These are phyloP conservation scores for Camelina neglecta DNA, from an alignment of 345 rosid genomes.

Conservation along the genomic window DNA sequence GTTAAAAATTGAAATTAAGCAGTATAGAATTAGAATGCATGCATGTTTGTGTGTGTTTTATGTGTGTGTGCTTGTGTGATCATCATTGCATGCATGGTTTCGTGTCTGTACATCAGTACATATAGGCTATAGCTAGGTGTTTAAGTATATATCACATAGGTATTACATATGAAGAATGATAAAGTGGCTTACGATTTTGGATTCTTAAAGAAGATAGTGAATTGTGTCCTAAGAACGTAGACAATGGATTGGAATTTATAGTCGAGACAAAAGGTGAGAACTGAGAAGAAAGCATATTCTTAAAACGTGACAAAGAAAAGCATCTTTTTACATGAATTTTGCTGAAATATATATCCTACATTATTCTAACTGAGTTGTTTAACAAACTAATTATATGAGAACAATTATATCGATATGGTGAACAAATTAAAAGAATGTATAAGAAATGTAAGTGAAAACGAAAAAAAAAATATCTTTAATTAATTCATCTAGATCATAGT, in stretches of 20 bases:
- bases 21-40: conserved; percentile 8
- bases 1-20: not conserved
- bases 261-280: conserved; percentile 15
- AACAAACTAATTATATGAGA: conserved; percentile 18
- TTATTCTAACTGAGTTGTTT: conserved; percentile 6
- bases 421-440: not conserved
- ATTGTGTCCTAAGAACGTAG: conserved; percentile 31
- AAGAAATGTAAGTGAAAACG: conserved; percentile 1
- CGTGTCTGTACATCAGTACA: not conserved
- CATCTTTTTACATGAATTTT: conserved; percentile 27
- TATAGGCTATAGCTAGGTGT: too few relatives aligned
- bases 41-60: not conserved
- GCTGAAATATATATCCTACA: not conserved
- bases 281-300: conserved; percentile 25
- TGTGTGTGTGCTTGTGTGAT: not conserved
- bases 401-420: not conserved
- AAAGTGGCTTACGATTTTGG: conserved; percentile 29
- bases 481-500: conserved; percentile 25
- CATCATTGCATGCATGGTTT: conserved; percentile 29
- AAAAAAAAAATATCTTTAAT: conserved; percentile 7
- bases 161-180: not conserved
- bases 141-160: not conserved
- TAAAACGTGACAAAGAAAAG: conserved; percentile 20
- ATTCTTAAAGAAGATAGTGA: conserved; percentile 32
- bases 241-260: conserved; percentile 32